Percentiles rank a stretch among this genome's conserved stretches.
phyloP scores from a whole-genome alignment of 192 early-diverging fungal species.

The Linnemannia schmuckeri region DNA sequence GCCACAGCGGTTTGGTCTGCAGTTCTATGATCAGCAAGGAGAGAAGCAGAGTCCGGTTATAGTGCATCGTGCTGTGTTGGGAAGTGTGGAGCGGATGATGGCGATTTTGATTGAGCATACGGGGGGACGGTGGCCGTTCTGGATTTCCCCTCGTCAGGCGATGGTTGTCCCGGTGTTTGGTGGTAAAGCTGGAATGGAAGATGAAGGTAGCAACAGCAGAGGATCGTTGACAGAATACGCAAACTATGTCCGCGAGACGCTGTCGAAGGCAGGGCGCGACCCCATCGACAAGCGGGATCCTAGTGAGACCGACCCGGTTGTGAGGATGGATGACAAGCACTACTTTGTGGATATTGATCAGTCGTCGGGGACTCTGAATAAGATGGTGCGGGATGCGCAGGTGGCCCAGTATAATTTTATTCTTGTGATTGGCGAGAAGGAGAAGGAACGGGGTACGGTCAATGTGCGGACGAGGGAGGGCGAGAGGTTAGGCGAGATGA shows the following conservation, averaged over 20 bases:
- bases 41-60: constrained; percentile 84
- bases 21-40: constrained; percentile 79
- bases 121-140: constrained; percentile 94
- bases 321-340: constrained; percentile 63
- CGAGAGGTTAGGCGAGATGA: constrained; percentile 71
- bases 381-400: constrained; percentile 86
- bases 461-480: constrained; percentile 81
- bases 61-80: constrained; percentile 94
- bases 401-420: constrained; percentile 89
- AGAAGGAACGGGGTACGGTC: constrained; percentile 75
- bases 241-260: constrained; percentile 56
- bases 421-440: constrained; percentile 88
- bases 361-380: constrained; percentile 75
- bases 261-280: constrained; percentile 45
- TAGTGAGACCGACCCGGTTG: constrained; percentile 38
- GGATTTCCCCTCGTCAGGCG: constrained; percentile 92
- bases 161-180: constrained; percentile 83
- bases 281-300: neutral
- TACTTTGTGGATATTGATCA: constrained; percentile 88
- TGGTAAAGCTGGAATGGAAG: constrained; percentile 38
- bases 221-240: constrained; percentile 78
- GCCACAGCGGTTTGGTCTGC: constrained; percentile 85
- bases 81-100: constrained; percentile 93
- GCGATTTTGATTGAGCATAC: constrained; percentile 96
- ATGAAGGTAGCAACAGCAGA: constrained; percentile 2